Base-by-base conservation (phyloP, 805 yeast species). In the Candida ficus region DNA sequence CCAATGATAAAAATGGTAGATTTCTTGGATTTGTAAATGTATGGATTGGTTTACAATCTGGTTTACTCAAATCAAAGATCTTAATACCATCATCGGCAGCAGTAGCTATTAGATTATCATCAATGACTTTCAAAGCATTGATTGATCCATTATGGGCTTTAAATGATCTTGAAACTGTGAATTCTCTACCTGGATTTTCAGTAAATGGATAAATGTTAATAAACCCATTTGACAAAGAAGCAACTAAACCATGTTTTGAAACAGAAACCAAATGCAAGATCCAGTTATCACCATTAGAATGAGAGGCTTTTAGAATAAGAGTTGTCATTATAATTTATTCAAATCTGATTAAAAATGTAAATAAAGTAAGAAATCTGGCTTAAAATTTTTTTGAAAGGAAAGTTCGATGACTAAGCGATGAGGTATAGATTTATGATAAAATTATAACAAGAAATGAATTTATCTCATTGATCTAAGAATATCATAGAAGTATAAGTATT, bases 31-130 rank as follows among this genome's bases (percentile, higher is more conserved):
- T 70, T 10, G 56, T 49, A 21, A 76, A 58, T 0, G 61, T 48
- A 23, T 57, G 58, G 5, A 67, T 48, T 4, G 68, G 62, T 7
- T 48, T 46, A 12, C 54, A 47, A 5, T 55, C 40, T 9, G 41
- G 9, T 14, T 58, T 48, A 41, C 77, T 64, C 28, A 77, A 48
- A 53, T 78, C 83, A 68, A 77, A 76, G 2, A 79, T 56, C 46
- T 75, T 74, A 29, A 75, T 28, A 0, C 73, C 71, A 48, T 71
- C 76, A 0, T 63, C 61, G 3, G 75, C 56, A 11, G 73, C 68
- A 5, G 73, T 64, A 10, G 52, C 61, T 1, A 67, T 65, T 4
- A 73, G 5, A 16, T 56, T 39, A 4, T 43, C 45, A 23, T 53
- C 54, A 37, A 56, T 57, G 11, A 50, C 30, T 33, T 52, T 49